Percentiles rank a stretch among this genome's conserved stretches.
Evolutionary conservation across 768 basidiomycete species (phyloP).

Genomic region (Tulasnella calospora): DNA sequence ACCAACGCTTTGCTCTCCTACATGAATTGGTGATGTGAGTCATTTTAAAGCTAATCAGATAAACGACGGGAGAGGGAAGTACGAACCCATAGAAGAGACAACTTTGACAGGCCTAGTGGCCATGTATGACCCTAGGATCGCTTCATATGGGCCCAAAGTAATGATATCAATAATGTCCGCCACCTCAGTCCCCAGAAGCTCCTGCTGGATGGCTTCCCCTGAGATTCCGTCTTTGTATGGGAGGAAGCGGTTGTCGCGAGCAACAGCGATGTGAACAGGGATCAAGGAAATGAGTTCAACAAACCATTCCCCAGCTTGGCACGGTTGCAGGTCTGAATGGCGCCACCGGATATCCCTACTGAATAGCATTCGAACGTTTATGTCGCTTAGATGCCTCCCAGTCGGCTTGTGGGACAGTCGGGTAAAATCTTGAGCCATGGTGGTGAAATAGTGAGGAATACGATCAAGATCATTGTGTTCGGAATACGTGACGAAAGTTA

Average conservation of each 20-base stretch:
- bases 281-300: slow-evolving; percentile 58
- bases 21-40: background rate
- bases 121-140: slow-evolving; percentile 58
- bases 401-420: slow-evolving; percentile 1
- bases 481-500: background rate
- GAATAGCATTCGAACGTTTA: slow-evolving; percentile 4
- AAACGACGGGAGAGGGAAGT: background rate
- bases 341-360: slow-evolving; percentile 31
- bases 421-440: slow-evolving; percentile 10
- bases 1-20: slow-evolving; percentile 45
- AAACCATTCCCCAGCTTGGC: slow-evolving; percentile 56
- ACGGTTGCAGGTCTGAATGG: slow-evolving; percentile 31
- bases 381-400: background rate
- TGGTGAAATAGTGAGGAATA: background rate
- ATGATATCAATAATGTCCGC: slow-evolving; percentile 50
- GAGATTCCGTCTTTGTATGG: slow-evolving; percentile 56
- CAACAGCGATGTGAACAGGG: slow-evolving; percentile 59
- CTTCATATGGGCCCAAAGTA: slow-evolving; percentile 61
- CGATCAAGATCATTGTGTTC: slow-evolving; percentile 36
- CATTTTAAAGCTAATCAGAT: background rate
- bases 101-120: slow-evolving; percentile 60
- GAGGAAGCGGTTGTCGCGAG: slow-evolving; percentile 55
- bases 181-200: slow-evolving; percentile 55
- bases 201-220: slow-evolving; percentile 47
- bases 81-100: slow-evolving; percentile 57